phyloP scores from a whole-genome alignment of 495 filamentous ascomycete species.

The Penicillium paradoxum region DNA sequence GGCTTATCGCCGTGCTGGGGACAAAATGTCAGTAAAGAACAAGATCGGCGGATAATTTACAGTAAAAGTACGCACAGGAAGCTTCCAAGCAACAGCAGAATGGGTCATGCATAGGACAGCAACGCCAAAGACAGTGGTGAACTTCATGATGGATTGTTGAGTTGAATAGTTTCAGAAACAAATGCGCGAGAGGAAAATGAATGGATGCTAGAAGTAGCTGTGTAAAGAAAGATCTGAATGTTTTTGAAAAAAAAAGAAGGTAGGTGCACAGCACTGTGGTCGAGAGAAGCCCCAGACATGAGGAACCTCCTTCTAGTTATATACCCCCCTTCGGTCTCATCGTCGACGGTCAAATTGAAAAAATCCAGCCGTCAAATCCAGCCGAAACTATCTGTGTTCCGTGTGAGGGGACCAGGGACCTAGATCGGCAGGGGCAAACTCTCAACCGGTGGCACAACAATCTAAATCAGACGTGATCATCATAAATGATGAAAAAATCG shows the following conservation, averaged over 20 bases:
- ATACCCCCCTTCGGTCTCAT: conserved; percentile 7
- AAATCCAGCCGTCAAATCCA: background rate
- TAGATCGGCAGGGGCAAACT: background rate
- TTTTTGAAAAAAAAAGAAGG: conserved; percentile 20
- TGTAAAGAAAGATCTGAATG: conserved; percentile 14
- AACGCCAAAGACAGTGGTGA: conserved; percentile 26
- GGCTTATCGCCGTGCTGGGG: background rate
- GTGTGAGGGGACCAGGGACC: background rate
- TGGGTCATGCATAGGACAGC: conserved; percentile 24
- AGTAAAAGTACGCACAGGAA: conserved; percentile 6
- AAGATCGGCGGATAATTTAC: background rate
- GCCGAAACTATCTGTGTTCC: background rate
- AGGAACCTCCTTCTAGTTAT: conserved; percentile 7
- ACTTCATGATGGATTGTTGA: conserved; percentile 30
- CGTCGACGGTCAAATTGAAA: background rate
- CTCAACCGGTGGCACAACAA: background rate
- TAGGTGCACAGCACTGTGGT: conserved; percentile 28
- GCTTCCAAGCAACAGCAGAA: conserved; percentile 17
- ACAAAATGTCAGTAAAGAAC: background rate
- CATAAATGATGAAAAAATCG: background rate
- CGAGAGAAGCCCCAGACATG: conserved; percentile 5
- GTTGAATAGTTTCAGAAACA: background rate
- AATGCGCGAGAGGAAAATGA: conserved; percentile 9
- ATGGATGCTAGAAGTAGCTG: conserved; percentile 17
- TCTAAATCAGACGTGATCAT: background rate